phyloP scores from a whole-genome alignment of 176 grass and related monocot species.

The Ensete glaucum region DNA sequence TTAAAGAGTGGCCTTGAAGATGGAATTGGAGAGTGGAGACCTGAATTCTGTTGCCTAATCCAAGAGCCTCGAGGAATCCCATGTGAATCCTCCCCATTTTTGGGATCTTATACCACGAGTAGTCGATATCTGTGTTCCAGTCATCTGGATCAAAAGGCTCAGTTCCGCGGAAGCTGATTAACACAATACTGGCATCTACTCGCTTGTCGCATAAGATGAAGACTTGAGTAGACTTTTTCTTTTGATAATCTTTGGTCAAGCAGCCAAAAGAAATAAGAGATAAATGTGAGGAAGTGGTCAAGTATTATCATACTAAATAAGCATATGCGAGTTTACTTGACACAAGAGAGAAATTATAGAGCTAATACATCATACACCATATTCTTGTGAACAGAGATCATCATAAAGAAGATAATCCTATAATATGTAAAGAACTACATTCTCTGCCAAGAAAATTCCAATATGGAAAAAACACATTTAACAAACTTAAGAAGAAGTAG shows the following conservation, averaged over 20 bases:
- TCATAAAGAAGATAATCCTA: not conserved
- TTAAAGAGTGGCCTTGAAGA: not conserved
- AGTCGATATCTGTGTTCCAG: constrained; percentile 28
- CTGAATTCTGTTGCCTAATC: constrained; percentile 21
- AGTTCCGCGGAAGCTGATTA: constrained; percentile 30
- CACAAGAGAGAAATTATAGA: not conserved
- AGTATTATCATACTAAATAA: not conserved
- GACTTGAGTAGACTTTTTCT: constrained; percentile 19
- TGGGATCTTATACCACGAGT: constrained; percentile 33
- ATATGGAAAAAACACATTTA: no score
- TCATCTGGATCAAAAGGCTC: constrained; percentile 28
- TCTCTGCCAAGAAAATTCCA: not conserved
- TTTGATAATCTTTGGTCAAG: constrained; percentile 17
- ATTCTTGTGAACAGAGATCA: not conserved
- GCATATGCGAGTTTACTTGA: not conserved
- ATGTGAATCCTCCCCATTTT: constrained; percentile 26
- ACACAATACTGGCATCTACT: constrained; percentile 22
- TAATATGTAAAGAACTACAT: not conserved
- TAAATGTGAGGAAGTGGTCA: not conserved
- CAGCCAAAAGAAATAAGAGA: not conserved
- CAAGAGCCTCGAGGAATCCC: constrained; percentile 39
- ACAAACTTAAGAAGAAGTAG: no score
- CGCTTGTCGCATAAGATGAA: constrained; percentile 44
- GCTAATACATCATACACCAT: no score
- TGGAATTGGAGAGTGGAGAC: not conserved